A percentile compares a stretch with the other conserved stretches of the same genome.
These are phyloP conservation scores for Fonsecaea erecta DNA, from an alignment of 2,329 filamentous ascomycete genomes.

Conservation along the genomic window DNA sequence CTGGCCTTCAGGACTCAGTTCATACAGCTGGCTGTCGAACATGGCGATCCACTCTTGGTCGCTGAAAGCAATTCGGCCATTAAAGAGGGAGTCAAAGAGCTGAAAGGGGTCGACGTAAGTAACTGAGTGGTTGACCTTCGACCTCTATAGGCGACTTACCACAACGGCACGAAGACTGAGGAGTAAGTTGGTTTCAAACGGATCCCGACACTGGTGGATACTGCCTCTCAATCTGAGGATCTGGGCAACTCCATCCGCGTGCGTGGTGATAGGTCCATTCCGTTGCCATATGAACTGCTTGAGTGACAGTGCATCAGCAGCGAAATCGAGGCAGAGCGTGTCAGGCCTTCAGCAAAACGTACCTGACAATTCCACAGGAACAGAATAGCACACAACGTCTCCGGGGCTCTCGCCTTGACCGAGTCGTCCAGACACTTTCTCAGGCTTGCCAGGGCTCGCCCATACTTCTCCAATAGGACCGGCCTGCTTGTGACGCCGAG, in stretches of 20 bases:
- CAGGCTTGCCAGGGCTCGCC: constrained; percentile 36
- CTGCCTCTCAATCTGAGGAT: constrained; percentile 22
- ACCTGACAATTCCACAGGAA: constrained; percentile 42
- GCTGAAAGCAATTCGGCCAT: constrained; percentile 18
- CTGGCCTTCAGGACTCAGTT: constrained; percentile 39
- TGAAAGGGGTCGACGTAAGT: neutral
- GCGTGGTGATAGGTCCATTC: constrained; percentile 37
- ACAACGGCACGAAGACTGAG: constrained; percentile 24
- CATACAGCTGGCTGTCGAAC: constrained; percentile 40
- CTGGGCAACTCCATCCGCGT: constrained; percentile 44
- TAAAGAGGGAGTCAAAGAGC: constrained; percentile 29
- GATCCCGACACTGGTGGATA: neutral
- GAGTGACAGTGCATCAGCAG: neutral
- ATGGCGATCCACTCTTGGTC: constrained; percentile 25
- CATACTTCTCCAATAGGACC: constrained; percentile 41
- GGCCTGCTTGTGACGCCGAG: constrained; percentile 23
- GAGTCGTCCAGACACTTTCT: constrained; percentile 39
- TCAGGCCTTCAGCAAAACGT: neutral
- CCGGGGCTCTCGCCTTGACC: constrained; percentile 33
- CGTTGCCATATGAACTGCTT: constrained; percentile 36
- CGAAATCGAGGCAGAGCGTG: neutral
- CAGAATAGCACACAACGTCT: constrained; percentile 41
- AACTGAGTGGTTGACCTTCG: neutral
- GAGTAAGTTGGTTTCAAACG: constrained; percentile 24
- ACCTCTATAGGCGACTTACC: constrained; percentile 17